Evolutionary conservation across 805 yeast species (phyloP).

Genomic region (Yarrowia sp.): DNA sequence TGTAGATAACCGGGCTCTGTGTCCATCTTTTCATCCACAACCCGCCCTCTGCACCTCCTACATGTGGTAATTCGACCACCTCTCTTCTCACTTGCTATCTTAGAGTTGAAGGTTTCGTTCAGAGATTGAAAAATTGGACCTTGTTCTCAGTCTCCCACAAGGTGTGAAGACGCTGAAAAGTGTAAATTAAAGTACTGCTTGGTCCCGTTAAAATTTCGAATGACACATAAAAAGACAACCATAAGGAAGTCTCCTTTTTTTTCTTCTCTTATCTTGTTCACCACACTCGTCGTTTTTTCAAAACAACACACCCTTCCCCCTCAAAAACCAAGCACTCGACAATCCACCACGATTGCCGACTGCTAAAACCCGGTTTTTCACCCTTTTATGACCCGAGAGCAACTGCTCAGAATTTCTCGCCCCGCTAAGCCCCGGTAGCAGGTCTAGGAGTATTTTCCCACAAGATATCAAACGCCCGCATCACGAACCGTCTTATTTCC

Average conservation of each 20-base stretch:
- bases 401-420: constrained; percentile 40
- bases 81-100: constrained; percentile 21
- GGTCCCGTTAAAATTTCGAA: neutral
- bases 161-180: neutral
- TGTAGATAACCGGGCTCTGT: too few relatives aligned
- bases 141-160: too few relatives aligned
- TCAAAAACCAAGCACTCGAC: constrained; percentile 18
- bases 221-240: constrained; percentile 9
- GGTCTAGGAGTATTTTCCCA: constrained; percentile 31
- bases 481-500: neutral
- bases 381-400: constrained; percentile 40
- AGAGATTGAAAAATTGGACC: neutral
- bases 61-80: neutral
- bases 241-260: too few relatives aligned
- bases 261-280: neutral
- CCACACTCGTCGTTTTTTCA: neutral
- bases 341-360: constrained; percentile 38
- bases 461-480: constrained; percentile 3
- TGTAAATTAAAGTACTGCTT: constrained; percentile 3
- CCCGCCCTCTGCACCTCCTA: too few relatives aligned
- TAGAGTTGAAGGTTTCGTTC: constrained; percentile 20
- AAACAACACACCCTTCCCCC: neutral
- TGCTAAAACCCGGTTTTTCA: constrained; percentile 27
- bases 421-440: constrained; percentile 40
- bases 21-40: too few relatives aligned